These are phyloP conservation scores for Aspergillus heteromorphus DNA, from an alignment of 495 filamentous ascomycete species.

Conservation along the genomic window DNA sequence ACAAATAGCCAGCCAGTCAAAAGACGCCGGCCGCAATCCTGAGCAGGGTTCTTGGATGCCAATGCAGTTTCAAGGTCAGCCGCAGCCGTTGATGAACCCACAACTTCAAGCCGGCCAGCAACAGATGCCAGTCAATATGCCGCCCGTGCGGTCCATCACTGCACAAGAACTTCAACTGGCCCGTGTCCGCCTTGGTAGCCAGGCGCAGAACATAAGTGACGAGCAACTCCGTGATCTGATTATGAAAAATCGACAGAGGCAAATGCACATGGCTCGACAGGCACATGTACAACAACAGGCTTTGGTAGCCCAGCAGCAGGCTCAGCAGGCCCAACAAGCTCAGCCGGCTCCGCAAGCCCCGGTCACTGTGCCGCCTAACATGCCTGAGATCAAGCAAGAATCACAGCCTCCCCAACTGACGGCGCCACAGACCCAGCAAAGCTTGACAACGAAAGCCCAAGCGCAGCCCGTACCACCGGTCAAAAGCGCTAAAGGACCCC, in stretches of 20 bases:
- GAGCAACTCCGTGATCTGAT: slow-evolving; percentile 48
- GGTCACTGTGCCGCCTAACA: slow-evolving; percentile 18
- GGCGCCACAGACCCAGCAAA: slow-evolving; percentile 9
- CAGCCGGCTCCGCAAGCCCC: slow-evolving; percentile 35
- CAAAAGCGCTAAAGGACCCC: slow-evolving; percentile 24
- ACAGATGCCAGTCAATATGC: slow-evolving; percentile 22
- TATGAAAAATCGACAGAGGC: slow-evolving; percentile 30
- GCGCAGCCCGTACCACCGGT: slow-evolving; percentile 18
- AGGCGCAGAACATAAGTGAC: slow-evolving; percentile 41
- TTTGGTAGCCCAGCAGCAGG: slow-evolving; percentile 22
- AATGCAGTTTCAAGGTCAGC: slow-evolving; percentile 22
- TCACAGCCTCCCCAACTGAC: slow-evolving; percentile 7
- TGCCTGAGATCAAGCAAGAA: slow-evolving; percentile 22
- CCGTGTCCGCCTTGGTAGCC: slow-evolving; percentile 34
- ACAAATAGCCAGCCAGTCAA: slow-evolving; percentile 28
- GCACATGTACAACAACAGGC: no score
- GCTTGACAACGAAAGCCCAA: slow-evolving; percentile 18
- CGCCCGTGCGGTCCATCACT: slow-evolving; percentile 34
- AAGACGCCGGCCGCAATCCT: slow-evolving; percentile 17
- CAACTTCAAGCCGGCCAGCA: slow-evolving; percentile 28
- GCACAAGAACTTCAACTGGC: slow-evolving; percentile 42
- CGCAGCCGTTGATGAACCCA: slow-evolving; percentile 31
- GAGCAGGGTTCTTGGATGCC: slow-evolving; percentile 20
- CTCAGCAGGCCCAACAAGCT: slow-evolving; percentile 29
- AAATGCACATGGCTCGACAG: slow-evolving; percentile 31